phyloP scores from a whole-genome alignment of 2,329 filamentous ascomycete species.

The Xylaria sp. region DNA sequence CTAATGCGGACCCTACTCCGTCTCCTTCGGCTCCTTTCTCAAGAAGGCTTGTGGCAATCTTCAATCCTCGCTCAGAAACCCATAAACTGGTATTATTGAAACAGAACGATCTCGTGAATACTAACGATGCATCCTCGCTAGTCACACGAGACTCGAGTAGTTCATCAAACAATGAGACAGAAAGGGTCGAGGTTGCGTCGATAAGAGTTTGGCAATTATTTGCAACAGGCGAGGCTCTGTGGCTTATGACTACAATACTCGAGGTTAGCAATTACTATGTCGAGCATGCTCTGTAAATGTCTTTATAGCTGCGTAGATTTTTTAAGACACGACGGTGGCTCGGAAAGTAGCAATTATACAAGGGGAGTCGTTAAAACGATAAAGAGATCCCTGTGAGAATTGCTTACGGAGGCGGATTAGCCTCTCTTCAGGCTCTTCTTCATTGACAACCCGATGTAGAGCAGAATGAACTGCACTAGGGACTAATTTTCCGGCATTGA shows the following conservation, averaged over 20 bases:
- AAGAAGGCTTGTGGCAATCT: slow-evolving; percentile 60
- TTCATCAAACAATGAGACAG: slow-evolving; percentile 53
- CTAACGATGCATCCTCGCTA: slow-evolving; percentile 55
- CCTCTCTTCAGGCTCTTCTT: slow-evolving; percentile 60
- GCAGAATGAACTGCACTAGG: slow-evolving; percentile 62
- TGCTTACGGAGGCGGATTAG: slow-evolving; percentile 54
- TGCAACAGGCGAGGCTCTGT: slow-evolving; percentile 62
- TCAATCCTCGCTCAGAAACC: slow-evolving; percentile 59
- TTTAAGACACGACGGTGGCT: not conserved
- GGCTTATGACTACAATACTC: slow-evolving; percentile 52
- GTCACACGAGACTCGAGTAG: slow-evolving; percentile 57
- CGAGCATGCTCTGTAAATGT: not conserved
- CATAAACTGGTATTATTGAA: slow-evolving; percentile 55
- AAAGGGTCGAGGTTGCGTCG: slow-evolving; percentile 57
- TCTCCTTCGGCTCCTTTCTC: slow-evolving; percentile 60
- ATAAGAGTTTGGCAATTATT: slow-evolving; percentile 64
- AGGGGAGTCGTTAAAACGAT: not conserved
- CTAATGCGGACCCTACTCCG: slow-evolving; percentile 58
- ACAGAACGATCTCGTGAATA: slow-evolving; percentile 59
- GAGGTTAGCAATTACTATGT: not conserved
- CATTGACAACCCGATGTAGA: slow-evolving; percentile 63
- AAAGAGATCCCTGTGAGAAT: not conserved
- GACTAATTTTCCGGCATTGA: slow-evolving; percentile 60
- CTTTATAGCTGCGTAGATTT: not conserved
- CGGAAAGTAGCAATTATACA: not conserved